These are phyloP conservation scores for Didymella glomerata DNA, from an alignment of 2,329 filamentous ascomycete species.

Conservation along the genomic window DNA sequence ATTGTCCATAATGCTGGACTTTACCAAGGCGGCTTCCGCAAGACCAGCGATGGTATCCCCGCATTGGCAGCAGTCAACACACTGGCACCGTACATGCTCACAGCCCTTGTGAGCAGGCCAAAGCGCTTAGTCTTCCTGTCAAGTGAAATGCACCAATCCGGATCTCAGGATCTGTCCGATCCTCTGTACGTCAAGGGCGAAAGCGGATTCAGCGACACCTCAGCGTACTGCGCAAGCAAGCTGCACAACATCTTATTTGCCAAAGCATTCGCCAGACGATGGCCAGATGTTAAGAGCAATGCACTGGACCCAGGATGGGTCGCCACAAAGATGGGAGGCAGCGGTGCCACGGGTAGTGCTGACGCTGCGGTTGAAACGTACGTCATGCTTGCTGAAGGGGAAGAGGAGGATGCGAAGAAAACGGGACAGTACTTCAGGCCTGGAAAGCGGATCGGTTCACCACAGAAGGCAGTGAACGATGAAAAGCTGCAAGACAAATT, in stretches of 20 bases:
- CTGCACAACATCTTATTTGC: slow-evolving; percentile 65
- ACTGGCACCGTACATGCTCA: slow-evolving; percentile 66
- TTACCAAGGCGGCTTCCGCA: slow-evolving; percentile 54
- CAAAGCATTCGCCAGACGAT: slow-evolving; percentile 61
- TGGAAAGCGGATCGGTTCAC: slow-evolving; percentile 38
- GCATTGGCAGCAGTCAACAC: slow-evolving; percentile 65
- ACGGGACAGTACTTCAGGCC: slow-evolving; percentile 54
- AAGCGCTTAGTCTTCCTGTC: slow-evolving; percentile 63
- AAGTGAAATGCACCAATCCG: slow-evolving; percentile 60
- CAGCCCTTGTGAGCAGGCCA: slow-evolving; percentile 59
- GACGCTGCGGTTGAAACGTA: slow-evolving; percentile 59
- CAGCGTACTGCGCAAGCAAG: slow-evolving; percentile 64
- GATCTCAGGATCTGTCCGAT: slow-evolving; percentile 55
- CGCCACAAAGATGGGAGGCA: slow-evolving; percentile 63
- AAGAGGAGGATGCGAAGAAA: slow-evolving; percentile 36
- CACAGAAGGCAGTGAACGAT: slow-evolving; percentile 47
- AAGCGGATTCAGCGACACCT: slow-evolving; percentile 44
- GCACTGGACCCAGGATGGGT: slow-evolving; percentile 64
- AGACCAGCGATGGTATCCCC: slow-evolving; percentile 59
- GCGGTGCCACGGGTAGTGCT: slow-evolving; percentile 57
- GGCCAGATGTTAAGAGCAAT: slow-evolving; percentile 57
- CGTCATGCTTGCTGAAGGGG: slow-evolving; percentile 58
- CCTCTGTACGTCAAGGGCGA: slow-evolving; percentile 51
- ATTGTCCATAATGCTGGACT: slow-evolving; percentile 68
- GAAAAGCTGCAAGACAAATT: slow-evolving; percentile 56